Conservation (phyloP, 2,329 filamentous ascomycete genomes). For the Sporothrix brunneoviolacea region DNA sequence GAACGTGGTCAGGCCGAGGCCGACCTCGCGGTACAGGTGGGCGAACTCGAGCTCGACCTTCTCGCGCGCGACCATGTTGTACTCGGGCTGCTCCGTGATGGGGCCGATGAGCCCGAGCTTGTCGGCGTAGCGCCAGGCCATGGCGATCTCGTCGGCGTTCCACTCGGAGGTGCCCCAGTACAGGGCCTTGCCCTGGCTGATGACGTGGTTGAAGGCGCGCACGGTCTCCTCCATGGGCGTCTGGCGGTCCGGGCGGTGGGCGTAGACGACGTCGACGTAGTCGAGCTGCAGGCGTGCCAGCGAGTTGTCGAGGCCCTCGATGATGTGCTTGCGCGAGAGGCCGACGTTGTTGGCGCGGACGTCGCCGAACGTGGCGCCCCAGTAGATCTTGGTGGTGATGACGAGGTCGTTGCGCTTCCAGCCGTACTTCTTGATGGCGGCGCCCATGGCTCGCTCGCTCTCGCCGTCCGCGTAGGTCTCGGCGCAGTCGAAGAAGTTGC, state of each 20-base stretch:
- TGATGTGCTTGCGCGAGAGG: constrained; percentile 43
- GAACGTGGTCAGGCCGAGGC: constrained; percentile 49
- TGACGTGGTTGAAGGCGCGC: constrained; percentile 41
- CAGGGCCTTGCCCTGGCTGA: constrained; percentile 59
- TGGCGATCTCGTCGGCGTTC: constrained; percentile 59
- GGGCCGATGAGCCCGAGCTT: constrained; percentile 56
- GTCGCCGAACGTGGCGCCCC: constrained; percentile 54
- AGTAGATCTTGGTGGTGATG: constrained; percentile 57
- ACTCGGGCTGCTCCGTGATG: constrained; percentile 60
- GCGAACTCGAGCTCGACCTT: constrained; percentile 50
- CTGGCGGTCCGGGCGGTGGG: constrained; percentile 51
- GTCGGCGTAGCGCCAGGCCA: constrained; percentile 54
- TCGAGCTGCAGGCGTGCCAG: constrained; percentile 53
- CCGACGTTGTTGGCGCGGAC: constrained; percentile 47
- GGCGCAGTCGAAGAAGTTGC: constrained; percentile 59
- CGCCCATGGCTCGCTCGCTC: constrained; percentile 57
- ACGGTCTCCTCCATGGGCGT: constrained; percentile 60
- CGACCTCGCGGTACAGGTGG: constrained; percentile 49
- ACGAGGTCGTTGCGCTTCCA: constrained; percentile 58
- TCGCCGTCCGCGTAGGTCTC: constrained; percentile 54
- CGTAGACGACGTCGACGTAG: constrained; percentile 60
- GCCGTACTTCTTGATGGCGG: constrained; percentile 52
- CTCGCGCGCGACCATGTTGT: constrained; percentile 54
- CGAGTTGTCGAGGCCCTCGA: constrained; percentile 52
- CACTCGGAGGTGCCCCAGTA: constrained; percentile 71